Evolutionary conservation across 1,284 basidiomycete genomes (phyloP).

Genomic region (Phylloboletellus chloephorus): DNA sequence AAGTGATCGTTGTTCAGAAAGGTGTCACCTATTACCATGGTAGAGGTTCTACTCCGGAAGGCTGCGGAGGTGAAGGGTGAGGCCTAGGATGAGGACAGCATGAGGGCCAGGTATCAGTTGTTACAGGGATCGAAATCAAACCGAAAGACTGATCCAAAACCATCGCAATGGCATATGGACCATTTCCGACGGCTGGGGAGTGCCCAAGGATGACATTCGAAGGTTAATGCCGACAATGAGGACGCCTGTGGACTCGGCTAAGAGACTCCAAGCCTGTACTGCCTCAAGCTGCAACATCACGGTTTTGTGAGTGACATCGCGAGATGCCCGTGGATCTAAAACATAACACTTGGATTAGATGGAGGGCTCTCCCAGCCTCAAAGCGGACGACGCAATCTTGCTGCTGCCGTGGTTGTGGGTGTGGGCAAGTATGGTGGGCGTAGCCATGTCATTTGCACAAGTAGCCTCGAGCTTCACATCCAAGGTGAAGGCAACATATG

Average conservation of each 20-base stretch:
- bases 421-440: not conserved
- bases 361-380: constrained; percentile 6
- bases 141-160: not conserved
- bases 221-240: constrained; percentile 11
- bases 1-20: constrained; percentile 3
- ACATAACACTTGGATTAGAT: too few relatives aligned
- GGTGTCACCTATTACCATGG: too few relatives aligned
- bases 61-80: too few relatives aligned
- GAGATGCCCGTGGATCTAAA: too few relatives aligned
- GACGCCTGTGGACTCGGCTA: too few relatives aligned
- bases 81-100: too few relatives aligned
- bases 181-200: constrained; percentile 1
- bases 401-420: not conserved
- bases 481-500: constrained; percentile 6
- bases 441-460: constrained; percentile 6
- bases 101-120: too few relatives aligned
- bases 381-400: constrained; percentile 9
- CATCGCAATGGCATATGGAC: not conserved
- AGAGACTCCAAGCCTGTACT: too few relatives aligned
- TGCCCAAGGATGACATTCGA: constrained; percentile 8
- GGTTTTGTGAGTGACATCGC: too few relatives aligned
- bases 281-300: too few relatives aligned
- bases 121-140: constrained; percentile 1
- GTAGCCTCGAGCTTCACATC: not conserved
- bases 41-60: too few relatives aligned